Evolutionary conservation across 768 basidiomycete species (phyloP).

Genomic region (Gymnopilus junonius): DNA sequence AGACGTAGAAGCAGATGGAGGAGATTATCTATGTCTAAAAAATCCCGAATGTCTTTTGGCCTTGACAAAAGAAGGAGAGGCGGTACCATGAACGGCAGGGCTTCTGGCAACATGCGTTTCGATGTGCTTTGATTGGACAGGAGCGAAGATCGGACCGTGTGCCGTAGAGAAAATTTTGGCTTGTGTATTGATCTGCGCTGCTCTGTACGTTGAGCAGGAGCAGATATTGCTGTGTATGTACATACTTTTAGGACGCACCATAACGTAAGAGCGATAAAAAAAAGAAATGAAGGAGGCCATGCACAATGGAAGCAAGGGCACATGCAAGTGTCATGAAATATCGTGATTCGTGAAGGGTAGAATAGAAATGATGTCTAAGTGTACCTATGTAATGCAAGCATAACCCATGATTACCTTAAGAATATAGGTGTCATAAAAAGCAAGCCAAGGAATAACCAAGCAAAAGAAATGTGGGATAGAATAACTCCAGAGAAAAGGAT

Average conservation of each 20-base stretch:
- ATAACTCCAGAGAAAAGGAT: background rate
- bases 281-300: background rate
- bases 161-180: background rate
- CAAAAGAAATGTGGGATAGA: background rate
- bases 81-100: too few relatives aligned
- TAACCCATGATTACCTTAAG: background rate
- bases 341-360: background rate
- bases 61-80: too few relatives aligned
- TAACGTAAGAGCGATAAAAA: background rate
- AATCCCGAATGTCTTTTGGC: too few relatives aligned
- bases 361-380: background rate
- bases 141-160: too few relatives aligned
- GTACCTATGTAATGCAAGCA: background rate
- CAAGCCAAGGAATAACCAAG: background rate
- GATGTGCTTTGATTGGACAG: too few relatives aligned
- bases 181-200: background rate
- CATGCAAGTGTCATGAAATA: background rate
- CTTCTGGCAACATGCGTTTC: too few relatives aligned
- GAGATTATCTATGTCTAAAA: too few relatives aligned
- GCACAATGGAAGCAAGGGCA: background rate
- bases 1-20: too few relatives aligned
- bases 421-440: background rate
- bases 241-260: too few relatives aligned
- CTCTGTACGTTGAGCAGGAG: too few relatives aligned
- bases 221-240: background rate